phyloP scores from a whole-genome alignment of 768 basidiomycete genomes.

The Mycena epipterygia region DNA sequence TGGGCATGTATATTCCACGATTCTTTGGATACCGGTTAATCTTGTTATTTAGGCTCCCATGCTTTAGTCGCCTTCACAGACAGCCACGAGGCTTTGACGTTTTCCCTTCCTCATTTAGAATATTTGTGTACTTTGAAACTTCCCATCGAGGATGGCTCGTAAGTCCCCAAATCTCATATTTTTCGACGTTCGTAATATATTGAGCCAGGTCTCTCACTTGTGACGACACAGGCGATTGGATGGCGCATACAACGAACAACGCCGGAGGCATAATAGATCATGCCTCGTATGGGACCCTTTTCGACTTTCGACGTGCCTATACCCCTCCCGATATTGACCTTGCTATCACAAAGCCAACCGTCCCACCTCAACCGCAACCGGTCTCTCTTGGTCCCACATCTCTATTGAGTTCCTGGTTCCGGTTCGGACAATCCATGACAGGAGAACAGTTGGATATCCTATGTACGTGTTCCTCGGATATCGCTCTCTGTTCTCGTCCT shows the following conservation, averaged over 20 bases:
- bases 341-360: slow-evolving; percentile 50
- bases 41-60: slow-evolving; percentile 54
- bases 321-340: slow-evolving; percentile 67
- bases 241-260: slow-evolving; percentile 56
- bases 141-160: slow-evolving; percentile 51
- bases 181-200: slow-evolving; percentile 33
- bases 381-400: slow-evolving; percentile 71
- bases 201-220: slow-evolving; percentile 54
- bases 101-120: slow-evolving; percentile 77
- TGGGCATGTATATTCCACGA: slow-evolving; percentile 59
- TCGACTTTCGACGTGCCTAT: slow-evolving; percentile 67
- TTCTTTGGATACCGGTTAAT: slow-evolving; percentile 13
- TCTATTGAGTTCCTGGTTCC: slow-evolving; percentile 68
- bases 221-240: slow-evolving; percentile 69
- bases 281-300: slow-evolving; percentile 69
- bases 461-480: slow-evolving; percentile 53
- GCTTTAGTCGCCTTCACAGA: slow-evolving; percentile 72
- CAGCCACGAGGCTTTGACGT: slow-evolving; percentile 61
- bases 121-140: slow-evolving; percentile 61
- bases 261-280: slow-evolving; percentile 50
- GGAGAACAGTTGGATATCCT: slow-evolving; percentile 74
- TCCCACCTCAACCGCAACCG: slow-evolving; percentile 74
- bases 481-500: not conserved
- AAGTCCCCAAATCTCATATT: slow-evolving; percentile 27
- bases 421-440: slow-evolving; percentile 62